A percentile compares a stretch with the other conserved stretches of the same genome.
Evolutionary conservation across 345 rosid genomes (phyloP).

Genomic region (Eucalyptus erythrocorys): DNA sequence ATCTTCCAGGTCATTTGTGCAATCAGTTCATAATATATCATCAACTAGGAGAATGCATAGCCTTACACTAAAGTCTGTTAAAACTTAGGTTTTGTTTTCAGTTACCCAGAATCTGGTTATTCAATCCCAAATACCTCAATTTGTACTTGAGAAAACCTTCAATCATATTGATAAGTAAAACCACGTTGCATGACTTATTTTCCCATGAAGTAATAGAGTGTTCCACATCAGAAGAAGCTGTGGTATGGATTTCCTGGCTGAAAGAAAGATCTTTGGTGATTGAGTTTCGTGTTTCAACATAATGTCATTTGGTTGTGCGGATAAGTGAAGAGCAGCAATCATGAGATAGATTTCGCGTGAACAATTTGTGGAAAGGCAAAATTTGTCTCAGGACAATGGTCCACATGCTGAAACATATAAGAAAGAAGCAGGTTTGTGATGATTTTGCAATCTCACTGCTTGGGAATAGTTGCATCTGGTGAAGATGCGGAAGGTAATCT

Average conservation of each 20-base stretch:
- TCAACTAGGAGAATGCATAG: neutral
- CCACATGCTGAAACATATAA: too few species aligned
- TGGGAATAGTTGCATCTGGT: neutral
- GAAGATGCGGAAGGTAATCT: neutral
- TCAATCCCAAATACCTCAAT: neutral
- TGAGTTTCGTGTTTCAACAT: neutral
- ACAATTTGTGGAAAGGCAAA: neutral
- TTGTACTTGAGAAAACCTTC: neutral
- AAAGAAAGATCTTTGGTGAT: neutral
- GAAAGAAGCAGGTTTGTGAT: neutral
- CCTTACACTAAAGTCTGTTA: neutral
- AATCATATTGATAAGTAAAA: neutral
- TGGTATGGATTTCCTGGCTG: neutral
- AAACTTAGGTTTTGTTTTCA: neutral
- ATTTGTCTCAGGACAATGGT: neutral
- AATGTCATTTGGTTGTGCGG: neutral
- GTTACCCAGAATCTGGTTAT: neutral
- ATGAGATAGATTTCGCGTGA: neutral
- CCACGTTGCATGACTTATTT: neutral
- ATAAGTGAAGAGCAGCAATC: neutral
- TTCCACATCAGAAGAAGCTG: neutral
- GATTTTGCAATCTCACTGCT: neutral
- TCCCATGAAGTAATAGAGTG: neutral
- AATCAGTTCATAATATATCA: neutral
- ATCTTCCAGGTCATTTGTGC: neutral